phyloP scores from a whole-genome alignment of 768 basidiomycete species.

The Gymnopilus dilepis region DNA sequence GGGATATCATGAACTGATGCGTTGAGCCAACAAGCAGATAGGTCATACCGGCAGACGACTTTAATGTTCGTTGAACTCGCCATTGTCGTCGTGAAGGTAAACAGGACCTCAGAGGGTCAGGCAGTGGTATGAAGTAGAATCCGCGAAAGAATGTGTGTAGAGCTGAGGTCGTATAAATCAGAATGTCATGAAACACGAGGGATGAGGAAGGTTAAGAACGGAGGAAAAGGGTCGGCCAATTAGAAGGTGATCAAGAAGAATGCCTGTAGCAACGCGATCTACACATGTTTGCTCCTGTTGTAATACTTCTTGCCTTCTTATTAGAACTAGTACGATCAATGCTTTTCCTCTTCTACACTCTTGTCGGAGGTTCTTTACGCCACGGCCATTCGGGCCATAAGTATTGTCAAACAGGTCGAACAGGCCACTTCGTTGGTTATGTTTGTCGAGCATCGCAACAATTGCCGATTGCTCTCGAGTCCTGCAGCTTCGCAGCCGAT shows the following conservation, averaged over 20 bases:
- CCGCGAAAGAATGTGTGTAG: conserved; percentile 2
- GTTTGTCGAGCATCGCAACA: no score
- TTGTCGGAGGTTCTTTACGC: no score
- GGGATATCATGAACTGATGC: conserved; percentile 18
- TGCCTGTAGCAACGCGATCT: conserved; percentile 9
- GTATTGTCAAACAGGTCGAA: no score
- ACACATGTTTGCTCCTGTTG: conserved; percentile 27
- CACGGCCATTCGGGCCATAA: no score
- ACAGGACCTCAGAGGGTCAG: background rate
- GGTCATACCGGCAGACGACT: conserved; percentile 94
- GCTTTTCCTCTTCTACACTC: no score
- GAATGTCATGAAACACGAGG: conserved; percentile 24
- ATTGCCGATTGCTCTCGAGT: no score
- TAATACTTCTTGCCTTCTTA: conserved; percentile 2
- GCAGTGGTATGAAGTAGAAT: conserved; percentile 4
- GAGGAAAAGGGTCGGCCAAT: conserved; percentile 13
- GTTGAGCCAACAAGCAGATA: background rate
- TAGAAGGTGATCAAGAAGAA: conserved; percentile 10
- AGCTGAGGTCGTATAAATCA: conserved; percentile 11
- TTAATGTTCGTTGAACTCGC: conserved; percentile 92
- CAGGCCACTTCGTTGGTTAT: no score
- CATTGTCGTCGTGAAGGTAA: conserved; percentile 34
- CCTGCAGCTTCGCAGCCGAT: no score
- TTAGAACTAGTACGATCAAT: no score
- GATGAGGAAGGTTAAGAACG: background rate